phyloP scores from a whole-genome alignment of 1,284 basidiomycete species.

The Garcileccinum viscosum region DNA sequence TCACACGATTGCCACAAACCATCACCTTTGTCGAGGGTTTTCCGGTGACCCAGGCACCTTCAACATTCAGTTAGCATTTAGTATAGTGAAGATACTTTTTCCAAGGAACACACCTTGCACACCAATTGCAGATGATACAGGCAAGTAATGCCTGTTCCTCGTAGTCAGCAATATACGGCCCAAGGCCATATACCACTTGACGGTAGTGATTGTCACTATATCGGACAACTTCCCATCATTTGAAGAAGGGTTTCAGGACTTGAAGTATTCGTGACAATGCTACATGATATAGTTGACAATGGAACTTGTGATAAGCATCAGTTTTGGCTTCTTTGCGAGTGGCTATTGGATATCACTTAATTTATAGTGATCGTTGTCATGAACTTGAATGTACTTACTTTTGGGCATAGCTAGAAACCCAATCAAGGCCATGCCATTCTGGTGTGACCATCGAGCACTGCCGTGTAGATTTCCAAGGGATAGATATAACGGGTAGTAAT shows the following conservation, averaged over 20 bases:
- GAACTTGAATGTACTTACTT: background rate
- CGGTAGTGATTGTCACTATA: background rate
- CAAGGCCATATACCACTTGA: background rate
- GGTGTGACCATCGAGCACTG: background rate
- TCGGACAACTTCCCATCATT: background rate
- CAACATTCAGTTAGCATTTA: background rate
- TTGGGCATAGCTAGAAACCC: background rate
- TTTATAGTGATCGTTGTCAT: background rate
- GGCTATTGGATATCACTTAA: background rate
- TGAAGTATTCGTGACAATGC: background rate
- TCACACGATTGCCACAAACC: background rate
- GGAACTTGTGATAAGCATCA: background rate
- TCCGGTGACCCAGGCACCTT: background rate
- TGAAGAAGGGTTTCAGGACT: background rate
- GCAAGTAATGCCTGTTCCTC: background rate
- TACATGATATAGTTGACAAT: background rate
- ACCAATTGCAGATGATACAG: background rate
- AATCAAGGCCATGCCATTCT: background rate
- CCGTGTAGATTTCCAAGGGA: background rate
- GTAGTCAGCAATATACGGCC: background rate
- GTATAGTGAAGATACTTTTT: background rate
- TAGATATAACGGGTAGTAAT: background rate
- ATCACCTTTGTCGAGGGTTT: background rate
- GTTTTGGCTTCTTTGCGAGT: background rate
- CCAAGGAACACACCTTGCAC: background rate